A percentile compares a stretch with the other conserved stretches of the same genome.
These are phyloP conservation scores for Pestalotiopsis sp. DNA, from an alignment of 2,329 filamentous ascomycete genomes.

Conservation along the genomic window DNA sequence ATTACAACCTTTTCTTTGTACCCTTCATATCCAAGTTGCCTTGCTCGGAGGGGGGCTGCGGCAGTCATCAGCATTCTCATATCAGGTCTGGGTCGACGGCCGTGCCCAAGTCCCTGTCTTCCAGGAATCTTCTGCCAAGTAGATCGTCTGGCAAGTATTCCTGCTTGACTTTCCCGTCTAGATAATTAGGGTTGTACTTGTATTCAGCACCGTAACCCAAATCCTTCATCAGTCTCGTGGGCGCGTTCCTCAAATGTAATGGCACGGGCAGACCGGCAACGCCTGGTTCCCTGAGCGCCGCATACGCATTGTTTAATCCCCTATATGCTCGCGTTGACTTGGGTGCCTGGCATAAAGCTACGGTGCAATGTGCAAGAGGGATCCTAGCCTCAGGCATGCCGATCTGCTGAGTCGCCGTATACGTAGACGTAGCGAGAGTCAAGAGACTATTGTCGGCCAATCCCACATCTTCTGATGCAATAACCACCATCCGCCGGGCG, in stretches of 20 bases:
- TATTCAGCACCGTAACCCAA: slow-evolving; percentile 88
- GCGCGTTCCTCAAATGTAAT: slow-evolving; percentile 86
- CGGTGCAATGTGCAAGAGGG: slow-evolving; percentile 82
- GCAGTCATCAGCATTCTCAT: slow-evolving; percentile 27
- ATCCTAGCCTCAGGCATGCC: slow-evolving; percentile 95
- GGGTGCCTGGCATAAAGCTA: slow-evolving; percentile 75
- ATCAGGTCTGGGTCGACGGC: slow-evolving; percentile 71
- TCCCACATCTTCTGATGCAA: slow-evolving; percentile 91
- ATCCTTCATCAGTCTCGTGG: slow-evolving; percentile 90
- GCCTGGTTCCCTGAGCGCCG: slow-evolving; percentile 79
- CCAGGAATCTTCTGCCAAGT: slow-evolving; percentile 70
- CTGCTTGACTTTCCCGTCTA: slow-evolving; percentile 78
- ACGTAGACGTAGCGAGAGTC: slow-evolving; percentile 79
- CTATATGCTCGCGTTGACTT: slow-evolving; percentile 90
- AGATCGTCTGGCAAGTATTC: slow-evolving; percentile 86
- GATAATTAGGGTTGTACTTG: slow-evolving; percentile 94
- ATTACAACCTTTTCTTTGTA: background rate
- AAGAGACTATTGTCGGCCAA: slow-evolving; percentile 85
- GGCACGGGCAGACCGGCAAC: slow-evolving; percentile 81
- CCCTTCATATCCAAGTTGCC: background rate
- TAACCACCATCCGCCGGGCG: slow-evolving; percentile 88
- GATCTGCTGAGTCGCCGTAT: slow-evolving; percentile 86
- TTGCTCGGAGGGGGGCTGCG: too few relatives aligned
- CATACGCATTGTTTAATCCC: slow-evolving; percentile 76
- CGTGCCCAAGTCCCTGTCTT: slow-evolving; percentile 76